Percentiles rank a stretch among this genome's conserved stretches.
Conservation (phyloP, 306 rosid genomes). For the Cicer chorassanicum region DNA sequence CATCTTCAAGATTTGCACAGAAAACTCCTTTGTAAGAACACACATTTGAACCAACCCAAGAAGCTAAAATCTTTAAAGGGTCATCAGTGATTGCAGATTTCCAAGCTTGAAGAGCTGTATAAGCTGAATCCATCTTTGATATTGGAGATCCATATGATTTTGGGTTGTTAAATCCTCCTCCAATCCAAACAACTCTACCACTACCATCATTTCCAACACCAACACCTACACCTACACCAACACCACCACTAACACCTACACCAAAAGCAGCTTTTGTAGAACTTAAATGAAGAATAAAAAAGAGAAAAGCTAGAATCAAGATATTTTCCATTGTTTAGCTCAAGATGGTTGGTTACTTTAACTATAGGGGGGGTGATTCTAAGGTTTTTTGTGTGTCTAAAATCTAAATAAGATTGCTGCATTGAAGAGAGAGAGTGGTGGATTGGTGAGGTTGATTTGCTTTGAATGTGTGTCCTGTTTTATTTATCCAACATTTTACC, state of each 20-base stretch:
- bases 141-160: conserved; percentile 54
- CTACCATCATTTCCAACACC: conserved; percentile 42
- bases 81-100: conserved; percentile 87
- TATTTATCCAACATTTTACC: conserved; percentile 29
- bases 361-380: conserved; percentile 43
- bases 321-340: conserved; percentile 61
- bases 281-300: conserved; percentile 42
- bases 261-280: conserved; percentile 53
- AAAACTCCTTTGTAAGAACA: conserved; percentile 92
- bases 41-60: conserved; percentile 82
- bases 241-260: conserved; percentile 44
- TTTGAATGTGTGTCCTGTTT: conserved; percentile 39
- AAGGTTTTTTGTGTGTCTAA: conserved; percentile 46
- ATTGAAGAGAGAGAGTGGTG: conserved; percentile 56
- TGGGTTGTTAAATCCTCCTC: conserved; percentile 65
- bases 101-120: conserved; percentile 87
- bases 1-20: conserved; percentile 61
- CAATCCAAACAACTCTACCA: conserved; percentile 68
- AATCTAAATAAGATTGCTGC: conserved; percentile 53
- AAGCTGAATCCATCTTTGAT: conserved; percentile 61
- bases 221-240: conserved; percentile 53
- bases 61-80: conserved; percentile 61
- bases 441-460: conserved; percentile 58
- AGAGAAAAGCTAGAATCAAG: conserved; percentile 53
- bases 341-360: conserved; percentile 41